Evolutionary conservation across 805 yeast species (phyloP), one percentile per base, ranked within the genome.

Genomic region (Groenewaldozyma salmanticensis): DNA sequence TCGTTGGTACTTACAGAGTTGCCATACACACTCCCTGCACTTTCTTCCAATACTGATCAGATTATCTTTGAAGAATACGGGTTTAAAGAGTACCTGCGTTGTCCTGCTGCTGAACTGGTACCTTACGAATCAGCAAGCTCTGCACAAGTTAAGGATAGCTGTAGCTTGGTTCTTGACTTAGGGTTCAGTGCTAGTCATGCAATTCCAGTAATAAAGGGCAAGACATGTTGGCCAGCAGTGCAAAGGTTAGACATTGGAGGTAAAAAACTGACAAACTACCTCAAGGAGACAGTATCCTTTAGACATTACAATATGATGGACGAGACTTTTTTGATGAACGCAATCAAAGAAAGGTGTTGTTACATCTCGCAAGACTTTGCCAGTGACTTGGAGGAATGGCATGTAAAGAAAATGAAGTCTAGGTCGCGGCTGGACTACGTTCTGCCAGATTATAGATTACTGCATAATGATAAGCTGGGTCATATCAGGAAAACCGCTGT

Each of bases 11-110:
- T 84, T 37, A 78, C 88, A 1, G 96, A 92, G 53, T 67, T 85
- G 4, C 90, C 94, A 19, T 77, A 81, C 55, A 81, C 86, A 39
- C 63, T 90, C 24, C 92, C 95, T 1, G 80, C 77, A 40, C 67
- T 90, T 24, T 82, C 94, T 29, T 77, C 77, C 50, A 82, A 82
- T 58, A 81, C 85, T 13, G 97, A 92, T 58, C 95, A 87, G 61
- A 81, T 92, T 0, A 72, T 92, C 0, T 90, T 94, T 63, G 99
- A 92, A 59, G 97, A 92, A 55, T 92, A 80, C 55, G 94, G 85
- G 2, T 82, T 92, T 54, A 69, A 69, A 11, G 72, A 76, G 24
- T 71, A 83, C 44, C 81, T 78, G 48, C 68, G 94, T 44, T 73
- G 83, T 18, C 74, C 82, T 0, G 69, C 65, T 0, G 56, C 52